Evolutionary conservation across 2,329 filamentous ascomycete species (phyloP).

Genomic region (Diaporthe australafricana): DNA sequence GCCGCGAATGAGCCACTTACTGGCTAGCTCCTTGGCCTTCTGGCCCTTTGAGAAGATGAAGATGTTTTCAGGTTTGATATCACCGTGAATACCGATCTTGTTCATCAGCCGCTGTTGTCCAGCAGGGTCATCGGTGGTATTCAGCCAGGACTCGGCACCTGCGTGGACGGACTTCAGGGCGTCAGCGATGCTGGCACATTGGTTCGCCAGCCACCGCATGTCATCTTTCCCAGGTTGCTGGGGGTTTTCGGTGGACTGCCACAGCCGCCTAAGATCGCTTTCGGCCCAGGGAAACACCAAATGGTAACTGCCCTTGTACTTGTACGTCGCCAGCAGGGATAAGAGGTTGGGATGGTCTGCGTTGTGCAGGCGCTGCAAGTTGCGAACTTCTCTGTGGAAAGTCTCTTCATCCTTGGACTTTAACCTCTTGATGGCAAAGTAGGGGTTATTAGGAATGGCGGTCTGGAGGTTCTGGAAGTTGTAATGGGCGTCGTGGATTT

Average conservation of each 20-base stretch:
- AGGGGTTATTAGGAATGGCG: conserved; percentile 33
- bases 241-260: conserved; percentile 36
- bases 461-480: conserved; percentile 35
- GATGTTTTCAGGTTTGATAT: conserved; percentile 39
- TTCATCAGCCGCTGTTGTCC: conserved; percentile 37
- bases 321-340: conserved; percentile 37
- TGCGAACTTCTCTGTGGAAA: conserved; percentile 37
- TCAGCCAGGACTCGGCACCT: conserved; percentile 37
- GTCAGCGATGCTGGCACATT: conserved; percentile 37
- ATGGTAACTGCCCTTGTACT: conserved; percentile 38
- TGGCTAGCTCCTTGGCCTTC: conserved; percentile 31
- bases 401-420: conserved; percentile 37
- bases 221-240: conserved; percentile 35
- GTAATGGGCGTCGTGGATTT: conserved; percentile 37
- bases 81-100: conserved; percentile 38
- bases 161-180: conserved; percentile 37
- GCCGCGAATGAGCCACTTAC: neutral
- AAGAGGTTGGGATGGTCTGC: conserved; percentile 38
- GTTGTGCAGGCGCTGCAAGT: conserved; percentile 36
- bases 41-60: conserved; percentile 38
- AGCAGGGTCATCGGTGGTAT: conserved; percentile 26
- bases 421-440: conserved; percentile 37
- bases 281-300: conserved; percentile 39
- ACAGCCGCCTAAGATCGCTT: conserved; percentile 36
- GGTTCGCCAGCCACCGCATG: conserved; percentile 37